These are phyloP conservation scores for Mentha longifolia DNA, from an alignment of 257 asterid genomes.

Conservation along the genomic window DNA sequence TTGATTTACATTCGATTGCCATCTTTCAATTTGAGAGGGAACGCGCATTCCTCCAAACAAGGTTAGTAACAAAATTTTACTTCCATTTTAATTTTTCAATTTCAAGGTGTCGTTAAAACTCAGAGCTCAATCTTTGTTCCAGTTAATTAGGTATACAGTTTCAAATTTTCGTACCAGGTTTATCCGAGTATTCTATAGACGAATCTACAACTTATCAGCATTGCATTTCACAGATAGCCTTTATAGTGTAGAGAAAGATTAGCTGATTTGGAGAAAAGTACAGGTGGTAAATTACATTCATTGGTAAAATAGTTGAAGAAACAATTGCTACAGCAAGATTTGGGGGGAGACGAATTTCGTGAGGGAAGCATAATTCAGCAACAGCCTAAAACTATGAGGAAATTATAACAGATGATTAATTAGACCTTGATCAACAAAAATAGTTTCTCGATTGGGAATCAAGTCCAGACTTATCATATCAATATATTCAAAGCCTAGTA, in stretches of 20 bases:
- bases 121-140: slow-evolving; percentile 21
- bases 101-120: slow-evolving; percentile 9
- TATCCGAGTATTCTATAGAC: background rate
- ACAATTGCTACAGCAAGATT: slow-evolving; percentile 5
- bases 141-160: background rate
- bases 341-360: background rate
- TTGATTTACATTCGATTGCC: background rate
- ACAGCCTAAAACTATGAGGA: slow-evolving; percentile 6
- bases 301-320: background rate
- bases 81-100: background rate
- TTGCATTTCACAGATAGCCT: background rate
- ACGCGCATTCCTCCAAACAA: slow-evolving; percentile 1
- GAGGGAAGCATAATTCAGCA: slow-evolving; percentile 5
- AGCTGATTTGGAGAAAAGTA: background rate
- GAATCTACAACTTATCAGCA: slow-evolving; percentile 16
- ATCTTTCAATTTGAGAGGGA: slow-evolving; percentile 24
- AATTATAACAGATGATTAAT: background rate
- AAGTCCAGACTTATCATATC: slow-evolving; percentile 9
- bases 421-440: background rate
- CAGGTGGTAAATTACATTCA: background rate
- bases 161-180: background rate
- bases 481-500: background rate
- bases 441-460: background rate
- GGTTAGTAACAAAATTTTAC: slow-evolving; percentile 27
- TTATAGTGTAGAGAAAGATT: background rate